Evolutionary conservation across 495 filamentous ascomycete genomes (phyloP), one percentile per base, ranked within the genome.

Genomic region (Sordaria brevicollis): DNA sequence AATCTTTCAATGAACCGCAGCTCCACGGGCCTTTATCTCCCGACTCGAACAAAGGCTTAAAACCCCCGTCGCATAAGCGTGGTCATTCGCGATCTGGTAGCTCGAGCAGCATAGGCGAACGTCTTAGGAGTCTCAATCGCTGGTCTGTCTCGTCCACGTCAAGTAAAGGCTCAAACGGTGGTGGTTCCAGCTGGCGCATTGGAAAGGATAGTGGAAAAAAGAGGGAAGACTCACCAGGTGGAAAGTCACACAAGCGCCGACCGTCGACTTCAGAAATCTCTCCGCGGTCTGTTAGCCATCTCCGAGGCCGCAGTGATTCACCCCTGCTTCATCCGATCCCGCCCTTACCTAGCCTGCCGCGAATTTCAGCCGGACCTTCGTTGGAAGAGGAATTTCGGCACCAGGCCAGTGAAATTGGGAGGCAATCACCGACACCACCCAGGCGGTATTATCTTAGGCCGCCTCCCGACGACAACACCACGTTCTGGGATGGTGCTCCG

Each of bases 81-180:
- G 75, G 70, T 37, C 80, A 79, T 71, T 85, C 82, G 73, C 83
- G 80, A 70, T 78, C 81, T 10, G 81, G 76, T 67, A 83, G 82
- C 69, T 71, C 76, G 29, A 78, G 78, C 35, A 84, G 80, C 67
- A 79, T 89, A 69, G 85, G 83, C 74, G 90, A 92, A 74, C 87
- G 88, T 4, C 79, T 93, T 49, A 88, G 87, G 36, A 92, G 89
- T 70, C 84, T 93, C 75, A 93, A 94, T 79, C 89, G 92, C 68
- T 94, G 91, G 92, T 94, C 91, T 34, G 87, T 90, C 34, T 93
- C 91, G 4, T 92, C 93, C 25, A 76, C 85, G 10, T 92, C 90
- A 57, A 93, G 90, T 78, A 87, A 82, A 65, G 79, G 84, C 35
- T 90, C 90, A 41, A 80, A 84, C 81, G 49, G 72, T 78, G 65